Conservation (phyloP, 2,329 filamentous ascomycete genomes). For the Sporothrix curviconia region DNA sequence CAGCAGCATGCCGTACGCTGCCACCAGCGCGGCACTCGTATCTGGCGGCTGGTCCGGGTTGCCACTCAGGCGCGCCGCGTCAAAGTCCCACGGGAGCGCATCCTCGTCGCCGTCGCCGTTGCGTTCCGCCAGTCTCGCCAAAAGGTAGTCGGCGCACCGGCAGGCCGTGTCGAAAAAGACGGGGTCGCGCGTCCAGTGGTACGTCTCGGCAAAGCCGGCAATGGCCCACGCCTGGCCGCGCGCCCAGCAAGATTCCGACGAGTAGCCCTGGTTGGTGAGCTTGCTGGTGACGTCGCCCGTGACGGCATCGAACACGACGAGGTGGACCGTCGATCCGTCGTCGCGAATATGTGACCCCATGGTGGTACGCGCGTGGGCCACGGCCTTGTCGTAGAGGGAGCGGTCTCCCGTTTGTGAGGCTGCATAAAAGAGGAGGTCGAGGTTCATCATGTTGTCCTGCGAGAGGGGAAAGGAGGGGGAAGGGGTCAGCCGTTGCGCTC, state of each 20-base stretch:
- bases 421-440: conserved; percentile 37
- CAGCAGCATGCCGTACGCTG: conserved; percentile 36
- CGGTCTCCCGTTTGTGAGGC: conserved; percentile 28
- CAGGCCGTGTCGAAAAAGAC: conserved; percentile 39
- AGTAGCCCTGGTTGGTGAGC: conserved; percentile 43
- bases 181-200: conserved; percentile 40
- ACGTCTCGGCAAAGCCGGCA: conserved; percentile 43
- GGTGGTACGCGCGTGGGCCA: conserved; percentile 35
- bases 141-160: conserved; percentile 43
- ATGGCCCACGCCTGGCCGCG: conserved; percentile 47
- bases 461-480: too few relatives aligned
- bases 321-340: conserved; percentile 35
- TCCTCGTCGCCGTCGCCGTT: conserved; percentile 4
- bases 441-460: conserved; percentile 37
- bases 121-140: conserved; percentile 29
- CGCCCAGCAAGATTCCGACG: conserved; percentile 41
- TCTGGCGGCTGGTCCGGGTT: conserved; percentile 21
- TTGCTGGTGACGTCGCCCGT: conserved; percentile 36
- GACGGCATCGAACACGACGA: conserved; percentile 38
- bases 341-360: conserved; percentile 34
- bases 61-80: neutral
- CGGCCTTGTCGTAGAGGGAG: conserved; percentile 30
- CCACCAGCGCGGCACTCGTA: conserved; percentile 33
- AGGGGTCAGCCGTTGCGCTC: too few relatives aligned
- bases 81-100: conserved; percentile 24